Base-by-base conservation (phyloP, 768 basidiomycete genomes). In the Russula sp. region DNA sequence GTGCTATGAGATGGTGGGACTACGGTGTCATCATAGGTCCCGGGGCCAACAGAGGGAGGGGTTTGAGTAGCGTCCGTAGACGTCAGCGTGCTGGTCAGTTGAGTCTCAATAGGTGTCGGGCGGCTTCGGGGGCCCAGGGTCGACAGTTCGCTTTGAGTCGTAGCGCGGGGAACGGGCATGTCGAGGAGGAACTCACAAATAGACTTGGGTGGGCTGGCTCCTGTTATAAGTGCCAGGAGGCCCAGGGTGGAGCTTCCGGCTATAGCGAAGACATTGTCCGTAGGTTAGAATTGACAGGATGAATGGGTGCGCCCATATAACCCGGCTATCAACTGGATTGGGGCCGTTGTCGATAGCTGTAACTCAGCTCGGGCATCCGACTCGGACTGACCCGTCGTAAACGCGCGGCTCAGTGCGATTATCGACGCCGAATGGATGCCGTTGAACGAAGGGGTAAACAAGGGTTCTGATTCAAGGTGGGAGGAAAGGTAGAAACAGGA, bases 1-100 rank as follows among this genome's bases (percentile, higher is more conserved):
- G 2, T 6, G 1, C 49, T 20, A 8, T 66, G 59, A 10, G 44
- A 58, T 0, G 72, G 68, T 2, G 73, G 72, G 44, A 73, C 59
- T 42, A 71, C 56, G 22, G 61, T 55, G 2, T n/a, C 1, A n/a
- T 70, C 63, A 35, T 53, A 57, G 6, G 48, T 54, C 18, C 27
- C 50, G 0, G 57, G 45, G 13, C 52, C 56, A 3, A 4, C 56
- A 51, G 55, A 52, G 13, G 57, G 65, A 42, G 47, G 49, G 27
- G 27, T 47, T n/a, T 22, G 0, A 31, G 20, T 6, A 1, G 3
- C 14, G 2, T 42, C 37, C 7, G 8, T 6, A 10, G 53, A 56
- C 4, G 13, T 6, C 6, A 31, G 0, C 4, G 14, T 11, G 20
- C n/a, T 42, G 6, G 44, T 13, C 20, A 50, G 7, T 0, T 51